Percentiles rank a stretch among this genome's conserved stretches.
Conservation (phyloP, 495 filamentous ascomycete species). For the Penicillium lividum region DNA sequence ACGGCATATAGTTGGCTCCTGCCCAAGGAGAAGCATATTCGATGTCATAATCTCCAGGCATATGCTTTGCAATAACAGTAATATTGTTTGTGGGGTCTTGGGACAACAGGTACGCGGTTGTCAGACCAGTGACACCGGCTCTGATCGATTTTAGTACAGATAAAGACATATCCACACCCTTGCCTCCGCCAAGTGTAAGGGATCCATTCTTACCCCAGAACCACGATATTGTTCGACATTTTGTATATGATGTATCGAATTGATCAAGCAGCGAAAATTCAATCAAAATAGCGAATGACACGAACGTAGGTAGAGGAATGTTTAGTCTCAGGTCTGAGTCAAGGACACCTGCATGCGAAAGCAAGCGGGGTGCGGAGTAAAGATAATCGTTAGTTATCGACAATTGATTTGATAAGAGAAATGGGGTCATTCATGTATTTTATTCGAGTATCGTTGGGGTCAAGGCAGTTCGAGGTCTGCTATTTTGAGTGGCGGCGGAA, state of each 20-base stretch:
- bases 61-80: slow-evolving; percentile 89
- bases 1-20: slow-evolving; percentile 92
- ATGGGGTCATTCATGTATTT: slow-evolving; percentile 15
- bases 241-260: neutral
- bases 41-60: slow-evolving; percentile 97
- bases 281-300: neutral
- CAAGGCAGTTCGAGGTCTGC: neutral
- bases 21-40: slow-evolving; percentile 97
- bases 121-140: slow-evolving; percentile 88
- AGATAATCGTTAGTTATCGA: slow-evolving; percentile 11
- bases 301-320: neutral
- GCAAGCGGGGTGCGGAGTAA: slow-evolving; percentile 11
- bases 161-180: slow-evolving; percentile 1
- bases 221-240: slow-evolving; percentile 54
- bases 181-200: neutral
- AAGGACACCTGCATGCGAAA: neutral
- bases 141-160: slow-evolving; percentile 42
- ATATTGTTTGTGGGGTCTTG: slow-evolving; percentile 66
- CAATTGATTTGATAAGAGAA: slow-evolving; percentile 23
- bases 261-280: neutral
- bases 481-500: slow-evolving; percentile 15
- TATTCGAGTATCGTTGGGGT: slow-evolving; percentile 4
- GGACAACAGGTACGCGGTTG: slow-evolving; percentile 83
- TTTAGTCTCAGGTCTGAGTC: neutral
- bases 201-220: slow-evolving; percentile 56